Conservation (phyloP, 805 yeast species). For the Ascoidea rubescens region DNA sequence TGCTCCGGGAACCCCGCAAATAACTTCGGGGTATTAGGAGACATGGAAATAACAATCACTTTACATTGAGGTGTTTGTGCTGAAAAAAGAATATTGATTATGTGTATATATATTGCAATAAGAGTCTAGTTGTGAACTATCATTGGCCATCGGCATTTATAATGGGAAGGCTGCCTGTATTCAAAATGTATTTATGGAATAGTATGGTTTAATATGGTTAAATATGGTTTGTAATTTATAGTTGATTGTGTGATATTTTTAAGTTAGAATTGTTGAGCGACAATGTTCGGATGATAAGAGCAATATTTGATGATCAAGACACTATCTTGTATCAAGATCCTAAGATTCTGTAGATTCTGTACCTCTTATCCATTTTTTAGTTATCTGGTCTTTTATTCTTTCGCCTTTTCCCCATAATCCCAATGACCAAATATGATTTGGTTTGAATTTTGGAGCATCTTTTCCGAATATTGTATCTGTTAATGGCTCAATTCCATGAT, state of each 20-base stretch:
- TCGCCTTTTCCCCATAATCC: slow-evolving; percentile 45
- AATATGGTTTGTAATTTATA: not conserved
- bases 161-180: too few species aligned
- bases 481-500: not conserved
- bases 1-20: too few species aligned
- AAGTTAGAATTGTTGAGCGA: not conserved
- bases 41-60: too few species aligned
- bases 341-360: not conserved
- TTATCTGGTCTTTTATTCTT: slow-evolving; percentile 36
- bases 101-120: too few species aligned
- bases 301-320: not conserved
- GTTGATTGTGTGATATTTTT: not conserved
- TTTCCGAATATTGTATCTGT: not conserved
- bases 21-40: too few species aligned
- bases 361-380: slow-evolving; percentile 42
- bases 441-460: slow-evolving; percentile 26
- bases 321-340: slow-evolving; percentile 1
- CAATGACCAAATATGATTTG: slow-evolving; percentile 54
- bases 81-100: too few species aligned
- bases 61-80: too few species aligned
- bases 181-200: too few species aligned
- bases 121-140: too few species aligned
- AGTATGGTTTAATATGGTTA: too few species aligned
- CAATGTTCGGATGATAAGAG: too few species aligned
- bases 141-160: too few species aligned